These are phyloP conservation scores for Scytalidium sp. DNA, from an alignment of 2,329 filamentous ascomycete species.

Conservation along the genomic window DNA sequence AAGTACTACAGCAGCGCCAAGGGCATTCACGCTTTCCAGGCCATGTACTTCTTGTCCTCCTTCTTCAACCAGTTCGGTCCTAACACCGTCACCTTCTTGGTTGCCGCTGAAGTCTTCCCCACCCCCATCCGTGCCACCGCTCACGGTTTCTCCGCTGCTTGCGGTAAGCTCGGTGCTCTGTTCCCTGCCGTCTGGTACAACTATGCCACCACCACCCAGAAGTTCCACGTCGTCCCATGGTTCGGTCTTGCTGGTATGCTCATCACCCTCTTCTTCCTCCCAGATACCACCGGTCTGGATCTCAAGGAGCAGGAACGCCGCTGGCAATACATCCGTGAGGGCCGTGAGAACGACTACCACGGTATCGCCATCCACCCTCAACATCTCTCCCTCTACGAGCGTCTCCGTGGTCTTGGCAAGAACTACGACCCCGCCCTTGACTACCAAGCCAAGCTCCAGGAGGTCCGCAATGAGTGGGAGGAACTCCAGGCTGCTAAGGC, in stretches of 20 bases:
- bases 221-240: conserved; percentile 94
- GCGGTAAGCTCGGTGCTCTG: conserved; percentile 85
- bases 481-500: conserved; percentile 45
- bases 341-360: conserved; percentile 80
- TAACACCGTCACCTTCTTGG: conserved; percentile 90
- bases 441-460: conserved; percentile 78
- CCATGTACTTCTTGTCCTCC: conserved; percentile 96
- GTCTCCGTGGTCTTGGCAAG: conserved; percentile 73
- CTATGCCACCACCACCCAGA: conserved; percentile 80
- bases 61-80: conserved; percentile 99
- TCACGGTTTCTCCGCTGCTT: conserved; percentile 90
- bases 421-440: conserved; percentile 80
- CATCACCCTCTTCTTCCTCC: conserved; percentile 80
- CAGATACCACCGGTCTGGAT: conserved; percentile 95
- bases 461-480: conserved; percentile 69
- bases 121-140: conserved; percentile 90
- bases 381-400: conserved; percentile 88
- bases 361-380: conserved; percentile 87
- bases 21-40: conserved; percentile 85
- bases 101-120: conserved; percentile 94
- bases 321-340: conserved; percentile 81
- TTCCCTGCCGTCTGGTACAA: conserved; percentile 88
- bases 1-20: conserved; percentile 71
- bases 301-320: conserved; percentile 96
- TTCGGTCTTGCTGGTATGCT: conserved; percentile 87